A percentile compares a stretch with the other conserved stretches of the same genome.
Conservation (phyloP, 306 rosid genomes). For the Quercus variabilis region DNA sequence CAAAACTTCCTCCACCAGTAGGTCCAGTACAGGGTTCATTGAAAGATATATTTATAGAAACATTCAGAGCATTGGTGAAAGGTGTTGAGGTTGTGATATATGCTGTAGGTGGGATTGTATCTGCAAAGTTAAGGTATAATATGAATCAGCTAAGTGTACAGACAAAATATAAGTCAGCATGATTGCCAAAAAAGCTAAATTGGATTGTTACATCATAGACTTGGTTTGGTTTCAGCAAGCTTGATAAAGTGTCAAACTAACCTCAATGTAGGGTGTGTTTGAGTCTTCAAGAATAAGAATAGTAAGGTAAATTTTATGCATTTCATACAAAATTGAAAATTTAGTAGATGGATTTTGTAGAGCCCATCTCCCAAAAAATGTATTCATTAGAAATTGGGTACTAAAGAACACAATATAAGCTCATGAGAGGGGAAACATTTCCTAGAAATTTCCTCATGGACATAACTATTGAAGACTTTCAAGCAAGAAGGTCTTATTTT, state of each 20-base stretch:
- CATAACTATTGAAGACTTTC: background rate
- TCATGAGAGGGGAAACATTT: background rate
- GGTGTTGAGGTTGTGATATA: constrained; percentile 46
- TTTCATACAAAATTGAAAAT: background rate
- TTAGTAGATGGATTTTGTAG: background rate
- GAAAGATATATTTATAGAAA: constrained; percentile 75
- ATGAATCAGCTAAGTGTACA: constrained; percentile 1
- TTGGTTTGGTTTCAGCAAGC: background rate
- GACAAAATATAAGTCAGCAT: background rate
- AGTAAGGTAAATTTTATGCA: background rate
- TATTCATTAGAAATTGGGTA: no score
- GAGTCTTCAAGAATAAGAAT: background rate
- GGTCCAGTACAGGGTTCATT: constrained; percentile 51
- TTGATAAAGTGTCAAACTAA: background rate
- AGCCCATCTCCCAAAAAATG: background rate
- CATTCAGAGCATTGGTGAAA: constrained; percentile 63
- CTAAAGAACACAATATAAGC: background rate
- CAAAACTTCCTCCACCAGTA: constrained; percentile 55
- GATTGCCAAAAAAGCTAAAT: background rate
- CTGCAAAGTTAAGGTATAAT: constrained; percentile 36
- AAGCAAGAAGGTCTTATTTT: no score
- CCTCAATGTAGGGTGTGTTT: background rate
- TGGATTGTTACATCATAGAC: background rate
- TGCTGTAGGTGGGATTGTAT: constrained; percentile 84
- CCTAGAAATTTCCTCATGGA: background rate